These are phyloP conservation scores for Hypoxylon sp. DNA, from an alignment of 2,329 filamentous ascomycete species.

Conservation along the genomic window DNA sequence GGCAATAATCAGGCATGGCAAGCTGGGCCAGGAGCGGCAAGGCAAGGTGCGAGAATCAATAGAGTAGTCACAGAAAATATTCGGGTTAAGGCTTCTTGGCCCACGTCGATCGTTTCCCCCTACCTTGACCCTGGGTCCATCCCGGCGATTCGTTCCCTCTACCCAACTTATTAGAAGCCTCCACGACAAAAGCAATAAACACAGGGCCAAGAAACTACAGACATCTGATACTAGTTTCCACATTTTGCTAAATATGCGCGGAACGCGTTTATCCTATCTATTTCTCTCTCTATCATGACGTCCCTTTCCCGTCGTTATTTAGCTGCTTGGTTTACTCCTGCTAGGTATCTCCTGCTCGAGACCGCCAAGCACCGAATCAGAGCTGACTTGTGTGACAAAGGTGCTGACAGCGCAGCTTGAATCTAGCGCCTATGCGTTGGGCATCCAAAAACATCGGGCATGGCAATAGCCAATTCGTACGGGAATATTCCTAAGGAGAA, in stretches of 20 bases:
- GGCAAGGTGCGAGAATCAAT: constrained; percentile 21
- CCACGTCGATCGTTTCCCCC: constrained; percentile 32
- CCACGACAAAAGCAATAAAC: constrained; percentile 14
- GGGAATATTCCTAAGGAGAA: not conserved
- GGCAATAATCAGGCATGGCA: not conserved
- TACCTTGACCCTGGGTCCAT: constrained; percentile 10
- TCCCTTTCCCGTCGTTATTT: not conserved
- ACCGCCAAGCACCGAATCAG: constrained; percentile 31
- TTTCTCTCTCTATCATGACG: constrained; percentile 18
- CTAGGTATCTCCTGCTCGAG: constrained; percentile 24
- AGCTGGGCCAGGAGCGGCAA: constrained; percentile 3
- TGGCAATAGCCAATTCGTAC: constrained; percentile 14
- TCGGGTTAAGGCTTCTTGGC: constrained; percentile 26
- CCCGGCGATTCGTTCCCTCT: not conserved
- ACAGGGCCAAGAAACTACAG: constrained; percentile 1
- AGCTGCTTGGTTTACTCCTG: constrained; percentile 32
- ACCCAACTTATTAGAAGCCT: not conserved
- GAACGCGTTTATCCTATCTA: constrained; percentile 14
- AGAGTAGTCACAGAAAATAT: constrained; percentile 13
- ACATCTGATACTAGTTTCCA: constrained; percentile 1
- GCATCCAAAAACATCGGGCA: constrained; percentile 33
- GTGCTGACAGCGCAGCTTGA: constrained; percentile 29
- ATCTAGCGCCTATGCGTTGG: constrained; percentile 30
- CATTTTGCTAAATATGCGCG: constrained; percentile 12
- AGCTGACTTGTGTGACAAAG: constrained; percentile 17